Percentiles rank a stretch among this genome's conserved stretches.
Evolutionary conservation across 1,139 yeast species (phyloP).

Genomic region (Sugiyamaella castrensis): DNA sequence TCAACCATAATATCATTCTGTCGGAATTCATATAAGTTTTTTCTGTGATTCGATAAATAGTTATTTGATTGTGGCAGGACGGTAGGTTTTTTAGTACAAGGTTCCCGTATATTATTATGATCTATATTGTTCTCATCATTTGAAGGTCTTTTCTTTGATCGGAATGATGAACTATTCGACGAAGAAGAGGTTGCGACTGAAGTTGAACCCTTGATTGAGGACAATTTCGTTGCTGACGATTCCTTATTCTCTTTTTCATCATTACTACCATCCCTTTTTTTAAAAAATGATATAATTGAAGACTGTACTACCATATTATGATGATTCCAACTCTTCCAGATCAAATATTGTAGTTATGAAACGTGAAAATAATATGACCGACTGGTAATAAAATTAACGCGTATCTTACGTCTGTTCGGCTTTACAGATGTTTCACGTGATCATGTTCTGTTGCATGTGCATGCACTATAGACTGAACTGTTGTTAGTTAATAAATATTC

Average conservation of each 20-base stretch:
- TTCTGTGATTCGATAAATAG: neutral
- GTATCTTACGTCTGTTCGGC: too few species aligned
- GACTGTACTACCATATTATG: neutral
- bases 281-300: conserved; percentile 7
- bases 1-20: neutral
- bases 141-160: neutral
- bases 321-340: too few species aligned
- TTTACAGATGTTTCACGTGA: too few species aligned
- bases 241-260: neutral
- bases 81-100: too few species aligned
- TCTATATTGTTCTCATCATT: neutral
- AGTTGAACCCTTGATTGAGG: neutral
- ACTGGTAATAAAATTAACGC: too few species aligned
- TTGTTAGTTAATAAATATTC: too few species aligned
- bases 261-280: neutral
- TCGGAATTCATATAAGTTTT: conserved; percentile 1
- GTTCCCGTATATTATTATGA: too few species aligned
- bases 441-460: too few species aligned
- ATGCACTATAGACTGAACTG: too few species aligned
- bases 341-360: too few species aligned
- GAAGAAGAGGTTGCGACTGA: neutral
- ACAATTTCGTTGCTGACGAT: neutral
- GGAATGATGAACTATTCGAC: neutral
- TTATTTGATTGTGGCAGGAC: too few species aligned
- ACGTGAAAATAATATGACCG: too few species aligned